Evolutionary conservation across 176 grass and related monocot genomes (phyloP).

Genomic region (Elymus sibiricus): DNA sequence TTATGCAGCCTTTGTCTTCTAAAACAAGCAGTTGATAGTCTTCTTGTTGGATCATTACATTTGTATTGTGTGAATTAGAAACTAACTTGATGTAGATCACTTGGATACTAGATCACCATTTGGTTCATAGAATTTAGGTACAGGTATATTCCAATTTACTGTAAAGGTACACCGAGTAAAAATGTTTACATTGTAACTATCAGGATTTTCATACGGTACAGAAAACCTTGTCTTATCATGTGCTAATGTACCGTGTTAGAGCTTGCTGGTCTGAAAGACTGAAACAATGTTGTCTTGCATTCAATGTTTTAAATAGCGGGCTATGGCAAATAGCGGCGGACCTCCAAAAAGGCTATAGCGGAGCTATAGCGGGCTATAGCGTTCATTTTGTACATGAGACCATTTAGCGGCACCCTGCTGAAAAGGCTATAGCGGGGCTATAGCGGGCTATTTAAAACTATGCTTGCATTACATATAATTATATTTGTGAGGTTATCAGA

Average conservation of each 20-base stretch:
- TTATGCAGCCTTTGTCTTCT: slow-evolving; percentile 1
- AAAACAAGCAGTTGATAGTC: slow-evolving; percentile 5
- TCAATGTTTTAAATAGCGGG: too few relatives aligned
- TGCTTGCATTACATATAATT: slow-evolving; percentile 10
- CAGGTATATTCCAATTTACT: background rate
- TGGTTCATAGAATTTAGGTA: background rate
- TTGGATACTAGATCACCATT: background rate
- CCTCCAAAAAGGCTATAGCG: too few relatives aligned
- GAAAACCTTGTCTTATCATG: background rate
- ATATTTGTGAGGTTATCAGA: background rate
- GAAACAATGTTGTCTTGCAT: background rate
- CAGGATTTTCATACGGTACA: background rate
- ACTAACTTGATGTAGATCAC: background rate
- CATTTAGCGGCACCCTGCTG: too few relatives aligned
- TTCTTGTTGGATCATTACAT: background rate
- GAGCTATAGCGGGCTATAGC: too few relatives aligned
- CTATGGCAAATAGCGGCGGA: too few relatives aligned
- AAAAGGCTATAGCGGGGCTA: too few relatives aligned
- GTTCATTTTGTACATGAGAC: too few relatives aligned
- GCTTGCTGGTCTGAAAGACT: background rate
- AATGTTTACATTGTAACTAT: background rate
- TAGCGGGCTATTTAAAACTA: too few relatives aligned
- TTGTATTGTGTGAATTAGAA: slow-evolving; percentile 1
- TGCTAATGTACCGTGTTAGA: background rate
- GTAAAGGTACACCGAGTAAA: background rate